Evolutionary conservation across 1,139 yeast species (phyloP), one percentile per base, ranked within the genome.

Genomic region (Diutina mesorugosa): DNA sequence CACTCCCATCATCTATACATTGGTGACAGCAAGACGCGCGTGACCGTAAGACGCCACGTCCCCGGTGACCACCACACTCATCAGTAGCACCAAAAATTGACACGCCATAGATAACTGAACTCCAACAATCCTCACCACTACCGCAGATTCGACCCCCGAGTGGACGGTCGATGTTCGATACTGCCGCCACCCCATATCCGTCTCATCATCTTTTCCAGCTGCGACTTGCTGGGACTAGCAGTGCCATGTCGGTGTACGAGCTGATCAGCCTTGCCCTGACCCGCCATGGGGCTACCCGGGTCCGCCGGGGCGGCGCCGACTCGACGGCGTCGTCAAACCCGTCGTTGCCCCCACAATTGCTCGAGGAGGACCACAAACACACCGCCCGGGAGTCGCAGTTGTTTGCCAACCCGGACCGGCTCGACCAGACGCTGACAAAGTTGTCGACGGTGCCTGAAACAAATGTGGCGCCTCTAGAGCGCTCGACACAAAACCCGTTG

Each of bases 241-340:
- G 29, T 28, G 28, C 51, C 21, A 50, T 50, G 53, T 50, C 53
- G 18, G 53, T 50, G 28, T 50, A 32, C 18, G 53, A 50, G 28
- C 53, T 50, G 53, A 50, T 50, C 41, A 50, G 45, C 45, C 53
- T 50, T 30, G 53, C 45, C 10, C 53, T 50, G 53, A 50, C 41
- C 28, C 53, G 53, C 14, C 21, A 50, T 30, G 50, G 50, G 9
- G 29, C 16, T 4, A 47, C 9, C 12, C 51, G 47, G 47, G 47
- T 45, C 26, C 26, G 47, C 6, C 9, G 18, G 6, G 10, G 18
- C 8, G 47, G 47, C n/a, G n/a, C 47, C 10, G 26, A 16, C 26
- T 18, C 47, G 8, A 5, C 16, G n/a, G n/a, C 47, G 16, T 18
- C 26, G 26, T 45, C 47, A 1, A n/a, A 45, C 9, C 47, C 47